A percentile compares a stretch with the other conserved stretches of the same genome.
phyloP scores from a whole-genome alignment of 305 asterid species.

The Solanum hybrid region DNA sequence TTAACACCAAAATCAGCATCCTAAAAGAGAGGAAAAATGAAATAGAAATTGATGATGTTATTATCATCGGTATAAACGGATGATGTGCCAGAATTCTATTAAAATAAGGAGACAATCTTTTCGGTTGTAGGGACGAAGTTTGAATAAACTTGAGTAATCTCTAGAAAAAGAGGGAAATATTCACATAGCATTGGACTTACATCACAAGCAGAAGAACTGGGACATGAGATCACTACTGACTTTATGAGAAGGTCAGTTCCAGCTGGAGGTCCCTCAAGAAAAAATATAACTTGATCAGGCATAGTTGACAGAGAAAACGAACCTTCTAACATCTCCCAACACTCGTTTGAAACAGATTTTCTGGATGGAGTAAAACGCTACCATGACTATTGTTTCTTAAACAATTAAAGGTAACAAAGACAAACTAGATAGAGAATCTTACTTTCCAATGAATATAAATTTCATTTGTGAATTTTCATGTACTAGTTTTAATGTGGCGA shows the following conservation, averaged over 20 bases:
- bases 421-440: slow-evolving; percentile 6
- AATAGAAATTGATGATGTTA: neutral
- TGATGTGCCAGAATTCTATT: neutral
- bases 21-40: slow-evolving; percentile 24
- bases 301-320: slow-evolving; percentile 42
- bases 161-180: neutral
- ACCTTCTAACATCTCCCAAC: slow-evolving; percentile 68
- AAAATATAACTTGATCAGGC: slow-evolving; percentile 54
- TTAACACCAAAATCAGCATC: slow-evolving; percentile 52
- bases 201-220: slow-evolving; percentile 15
- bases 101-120: neutral
- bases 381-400: slow-evolving; percentile 10
- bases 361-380: slow-evolving; percentile 27
- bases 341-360: slow-evolving; percentile 37
- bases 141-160: neutral
- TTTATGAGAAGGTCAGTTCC: slow-evolving; percentile 65
- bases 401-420: neutral
- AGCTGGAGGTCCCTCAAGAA: slow-evolving; percentile 80
- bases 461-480: slow-evolving; percentile 28
- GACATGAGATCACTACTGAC: slow-evolving; percentile 47
- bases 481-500: slow-evolving; percentile 64
- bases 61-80: neutral
- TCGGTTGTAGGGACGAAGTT: neutral
- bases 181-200: slow-evolving; percentile 32
- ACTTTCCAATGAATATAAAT: slow-evolving; percentile 64